Conservation (phyloP, 2,329 filamentous ascomycete species). For the Leptographium lundbergii region DNA sequence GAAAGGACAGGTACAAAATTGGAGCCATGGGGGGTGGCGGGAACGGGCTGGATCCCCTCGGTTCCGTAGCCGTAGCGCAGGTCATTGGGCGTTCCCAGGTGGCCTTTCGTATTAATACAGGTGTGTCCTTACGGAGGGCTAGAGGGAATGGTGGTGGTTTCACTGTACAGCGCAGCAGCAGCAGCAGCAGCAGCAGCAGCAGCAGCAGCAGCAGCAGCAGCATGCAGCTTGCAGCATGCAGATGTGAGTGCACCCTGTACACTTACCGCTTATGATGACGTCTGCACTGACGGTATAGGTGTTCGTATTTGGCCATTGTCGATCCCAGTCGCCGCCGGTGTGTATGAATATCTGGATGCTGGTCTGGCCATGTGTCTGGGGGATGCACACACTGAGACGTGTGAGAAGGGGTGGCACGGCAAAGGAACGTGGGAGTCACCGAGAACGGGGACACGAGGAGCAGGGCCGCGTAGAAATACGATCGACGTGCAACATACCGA, state of each 20-base stretch:
- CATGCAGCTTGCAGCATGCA: too few species aligned
- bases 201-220: neutral
- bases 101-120: neutral
- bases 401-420: neutral
- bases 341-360: constrained; percentile 10
- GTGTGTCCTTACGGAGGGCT: neutral
- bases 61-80: constrained; percentile 5
- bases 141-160: too few species aligned
- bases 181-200: neutral
- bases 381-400: constrained; percentile 8
- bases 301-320: neutral
- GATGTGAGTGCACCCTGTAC: neutral
- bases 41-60: constrained; percentile 6
- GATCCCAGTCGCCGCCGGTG: constrained; percentile 9
- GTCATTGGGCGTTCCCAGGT: constrained; percentile 7
- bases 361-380: constrained; percentile 5
- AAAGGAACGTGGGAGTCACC: neutral
- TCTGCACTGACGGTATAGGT: constrained; percentile 7
- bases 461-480: neutral
- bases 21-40: constrained; percentile 2
- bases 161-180: neutral
- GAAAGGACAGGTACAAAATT: constrained; percentile 5
- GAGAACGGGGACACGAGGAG: neutral
- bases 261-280: constrained; percentile 8
- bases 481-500: neutral